Percentiles rank a stretch among this genome's conserved stretches.
Conservation (phyloP, 2,329 filamentous ascomycete species). For the Diplodia mutila region DNA sequence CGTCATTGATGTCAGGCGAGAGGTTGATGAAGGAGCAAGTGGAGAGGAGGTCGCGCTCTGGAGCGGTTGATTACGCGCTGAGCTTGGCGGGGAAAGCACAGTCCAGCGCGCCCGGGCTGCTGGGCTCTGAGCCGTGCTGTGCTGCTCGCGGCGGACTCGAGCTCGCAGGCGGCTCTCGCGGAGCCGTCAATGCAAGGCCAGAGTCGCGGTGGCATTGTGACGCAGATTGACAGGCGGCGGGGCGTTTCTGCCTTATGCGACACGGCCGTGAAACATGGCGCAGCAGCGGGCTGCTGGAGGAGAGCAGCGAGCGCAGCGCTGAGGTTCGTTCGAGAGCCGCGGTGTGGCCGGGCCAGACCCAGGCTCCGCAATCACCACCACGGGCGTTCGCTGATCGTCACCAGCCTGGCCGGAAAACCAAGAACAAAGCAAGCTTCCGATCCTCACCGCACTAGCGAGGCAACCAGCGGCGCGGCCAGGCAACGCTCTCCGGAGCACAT, state of each 20-base stretch:
- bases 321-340: conserved; percentile 3
- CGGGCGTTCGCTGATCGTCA: conserved; percentile 13
- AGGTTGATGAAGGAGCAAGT: conserved; percentile 25
- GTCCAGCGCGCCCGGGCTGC: background rate
- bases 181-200: conserved; percentile 1
- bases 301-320: background rate
- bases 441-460: background rate
- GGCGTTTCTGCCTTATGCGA: conserved; percentile 25
- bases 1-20: conserved; percentile 28
- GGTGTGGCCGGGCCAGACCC: background rate
- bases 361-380: conserved; percentile 17
- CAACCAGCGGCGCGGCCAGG: background rate
- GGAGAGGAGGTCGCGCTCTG: conserved; percentile 17
- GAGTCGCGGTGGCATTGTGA: conserved; percentile 8
- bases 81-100: conserved; percentile 6
- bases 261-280: conserved; percentile 27
- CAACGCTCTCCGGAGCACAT: conserved; percentile 1
- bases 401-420: conserved; percentile 16
- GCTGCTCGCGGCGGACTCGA: background rate
- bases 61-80: conserved; percentile 17
- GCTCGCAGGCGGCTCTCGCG: background rate
- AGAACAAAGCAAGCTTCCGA: conserved; percentile 18
- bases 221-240: conserved; percentile 27
- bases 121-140: conserved; percentile 23
- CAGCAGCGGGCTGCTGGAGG: background rate